These are phyloP conservation scores for Boletus huronensis DNA, from an alignment of 768 basidiomycete genomes.

Conservation along the genomic window DNA sequence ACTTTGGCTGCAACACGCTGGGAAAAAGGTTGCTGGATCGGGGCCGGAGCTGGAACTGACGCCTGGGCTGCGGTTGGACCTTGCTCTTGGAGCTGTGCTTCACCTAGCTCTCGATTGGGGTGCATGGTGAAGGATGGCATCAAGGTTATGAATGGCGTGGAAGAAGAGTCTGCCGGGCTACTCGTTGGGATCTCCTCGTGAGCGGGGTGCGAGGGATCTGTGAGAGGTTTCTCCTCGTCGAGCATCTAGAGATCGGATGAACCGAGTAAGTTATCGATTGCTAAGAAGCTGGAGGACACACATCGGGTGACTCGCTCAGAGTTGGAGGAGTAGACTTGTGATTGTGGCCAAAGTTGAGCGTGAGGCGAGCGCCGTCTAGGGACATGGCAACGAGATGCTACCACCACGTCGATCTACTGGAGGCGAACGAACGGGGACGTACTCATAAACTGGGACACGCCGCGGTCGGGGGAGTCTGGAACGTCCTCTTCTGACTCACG, in stretches of 20 bases:
- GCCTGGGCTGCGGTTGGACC: not conserved
- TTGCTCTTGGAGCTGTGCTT: not conserved
- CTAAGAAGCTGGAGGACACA: conserved; percentile 5
- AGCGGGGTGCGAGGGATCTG: conserved; percentile 3
- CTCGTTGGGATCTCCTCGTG: conserved; percentile 1
- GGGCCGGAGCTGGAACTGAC: not conserved
- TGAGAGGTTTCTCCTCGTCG: conserved; percentile 19
- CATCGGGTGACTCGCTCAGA: conserved; percentile 5
- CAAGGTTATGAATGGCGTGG: conserved; percentile 10
- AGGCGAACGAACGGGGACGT: not conserved
- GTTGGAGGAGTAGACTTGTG: not conserved
- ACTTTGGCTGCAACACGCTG: conserved; percentile 14
- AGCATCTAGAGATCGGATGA: conserved; percentile 2
- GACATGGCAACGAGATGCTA: not conserved
- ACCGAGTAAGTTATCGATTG: not conserved
- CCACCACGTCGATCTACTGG: not conserved
- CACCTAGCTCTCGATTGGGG: not conserved
- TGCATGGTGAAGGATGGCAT: conserved; percentile 15
- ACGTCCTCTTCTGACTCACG: conserved; percentile 8
- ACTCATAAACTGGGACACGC: conserved; percentile 30
- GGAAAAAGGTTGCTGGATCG: conserved; percentile 3
- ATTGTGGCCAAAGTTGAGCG: conserved; percentile 16
- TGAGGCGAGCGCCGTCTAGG: conserved; percentile 26
- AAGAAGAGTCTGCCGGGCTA: conserved; percentile 15
- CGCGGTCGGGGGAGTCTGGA: conserved; percentile 22